A percentile compares a stretch with the other conserved stretches of the same genome.
Evolutionary conservation across 1,284 basidiomycete species (phyloP).

Genomic region (Ustilago cynodontis): DNA sequence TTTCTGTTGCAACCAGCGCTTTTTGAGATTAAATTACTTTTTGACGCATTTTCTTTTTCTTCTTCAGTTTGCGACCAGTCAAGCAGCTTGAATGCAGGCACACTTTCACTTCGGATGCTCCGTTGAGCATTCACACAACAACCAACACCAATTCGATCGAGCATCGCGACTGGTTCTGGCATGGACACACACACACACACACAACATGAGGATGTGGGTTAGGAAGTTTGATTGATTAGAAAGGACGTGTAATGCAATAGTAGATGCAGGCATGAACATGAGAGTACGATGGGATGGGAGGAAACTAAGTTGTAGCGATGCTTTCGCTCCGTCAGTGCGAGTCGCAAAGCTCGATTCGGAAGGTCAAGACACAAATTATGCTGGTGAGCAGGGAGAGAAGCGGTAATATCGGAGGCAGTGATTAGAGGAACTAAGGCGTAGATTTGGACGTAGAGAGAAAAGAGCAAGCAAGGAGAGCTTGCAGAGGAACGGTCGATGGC

Average conservation of each 20-base stretch:
- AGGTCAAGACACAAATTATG: not conserved
- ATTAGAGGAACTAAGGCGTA: not conserved
- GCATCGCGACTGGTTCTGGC: too few relatives aligned
- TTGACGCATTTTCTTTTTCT: too few relatives aligned
- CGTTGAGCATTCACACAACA: too few relatives aligned
- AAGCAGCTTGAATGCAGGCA: too few relatives aligned
- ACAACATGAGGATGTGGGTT: too few relatives aligned
- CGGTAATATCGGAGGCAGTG: not conserved
- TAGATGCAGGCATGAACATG: not conserved
- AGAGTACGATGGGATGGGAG: constrained; percentile 7
- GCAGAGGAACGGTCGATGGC: not conserved
- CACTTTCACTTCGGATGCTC: too few relatives aligned
- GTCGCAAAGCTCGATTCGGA: not conserved
- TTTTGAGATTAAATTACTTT: too few relatives aligned
- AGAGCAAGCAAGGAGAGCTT: not conserved
- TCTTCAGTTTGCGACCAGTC: too few relatives aligned
- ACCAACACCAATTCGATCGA: too few relatives aligned
- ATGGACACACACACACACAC: too few relatives aligned
- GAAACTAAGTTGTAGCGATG: not conserved
- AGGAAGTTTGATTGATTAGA: constrained; percentile 7
- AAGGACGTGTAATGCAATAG: constrained; percentile 10
- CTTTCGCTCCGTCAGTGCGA: too few relatives aligned
- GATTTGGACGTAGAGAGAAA: not conserved
- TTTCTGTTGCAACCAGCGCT: too few relatives aligned
- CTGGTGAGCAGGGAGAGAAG: not conserved